phyloP scores from a whole-genome alignment of 1,284 basidiomycete genomes.

The Leccinum solheimii region DNA sequence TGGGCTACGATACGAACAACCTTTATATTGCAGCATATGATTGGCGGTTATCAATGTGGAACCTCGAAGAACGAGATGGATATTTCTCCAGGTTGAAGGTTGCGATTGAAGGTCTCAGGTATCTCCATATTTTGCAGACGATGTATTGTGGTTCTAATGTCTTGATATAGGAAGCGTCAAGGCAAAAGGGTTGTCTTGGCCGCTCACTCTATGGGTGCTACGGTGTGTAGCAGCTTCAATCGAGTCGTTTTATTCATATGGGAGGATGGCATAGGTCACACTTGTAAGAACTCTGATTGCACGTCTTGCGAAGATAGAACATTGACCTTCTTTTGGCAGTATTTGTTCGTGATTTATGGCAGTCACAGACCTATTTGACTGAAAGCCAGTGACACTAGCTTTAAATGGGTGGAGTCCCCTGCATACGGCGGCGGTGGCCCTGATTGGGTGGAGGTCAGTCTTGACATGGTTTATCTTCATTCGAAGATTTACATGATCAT shows the following conservation, averaged over 20 bases:
- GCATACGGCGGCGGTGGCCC: slow-evolving; percentile 83
- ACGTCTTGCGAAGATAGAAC: neutral
- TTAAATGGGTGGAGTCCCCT: slow-evolving; percentile 96
- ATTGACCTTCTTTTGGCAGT: slow-evolving; percentile 41
- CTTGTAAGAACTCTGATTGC: slow-evolving; percentile 42
- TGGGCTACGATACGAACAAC: slow-evolving; percentile 92
- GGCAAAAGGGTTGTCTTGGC: slow-evolving; percentile 85
- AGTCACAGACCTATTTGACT: neutral
- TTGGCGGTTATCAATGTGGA: slow-evolving; percentile 90
- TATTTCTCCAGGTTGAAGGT: slow-evolving; percentile 90
- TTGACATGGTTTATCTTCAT: neutral
- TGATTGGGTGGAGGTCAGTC: slow-evolving; percentile 84
- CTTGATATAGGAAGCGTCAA: slow-evolving; percentile 55
- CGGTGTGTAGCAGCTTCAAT: slow-evolving; percentile 44
- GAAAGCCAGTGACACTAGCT: slow-evolving; percentile 42
- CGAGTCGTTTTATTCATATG: neutral
- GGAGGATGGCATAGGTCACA: slow-evolving; percentile 40
- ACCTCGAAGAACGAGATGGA: slow-evolving; percentile 88
- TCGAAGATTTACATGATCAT: neutral
- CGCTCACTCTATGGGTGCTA: slow-evolving; percentile 89
- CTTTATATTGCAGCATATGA: slow-evolving; percentile 87
- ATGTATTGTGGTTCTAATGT: neutral
- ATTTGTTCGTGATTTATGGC: slow-evolving; percentile 53
- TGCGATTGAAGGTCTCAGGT: slow-evolving; percentile 85
- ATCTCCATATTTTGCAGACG: slow-evolving; percentile 19